A percentile compares a stretch with the other conserved stretches of the same genome.
phyloP scores from a whole-genome alignment of 805 yeast genomes.

The Candida vartiovaarae region DNA sequence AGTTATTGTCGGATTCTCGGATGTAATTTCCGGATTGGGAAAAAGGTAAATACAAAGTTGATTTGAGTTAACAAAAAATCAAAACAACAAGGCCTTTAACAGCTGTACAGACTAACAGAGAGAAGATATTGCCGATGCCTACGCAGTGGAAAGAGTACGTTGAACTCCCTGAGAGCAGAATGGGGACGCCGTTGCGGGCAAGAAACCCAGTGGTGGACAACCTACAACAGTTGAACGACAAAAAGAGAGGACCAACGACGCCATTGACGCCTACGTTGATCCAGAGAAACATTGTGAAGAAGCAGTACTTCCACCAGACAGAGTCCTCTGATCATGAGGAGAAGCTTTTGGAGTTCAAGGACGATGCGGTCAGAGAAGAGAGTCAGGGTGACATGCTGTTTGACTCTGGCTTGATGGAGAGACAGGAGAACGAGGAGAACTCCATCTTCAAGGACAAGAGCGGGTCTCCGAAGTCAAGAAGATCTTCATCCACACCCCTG shows the following conservation, averaged over 20 bases:
- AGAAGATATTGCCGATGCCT: background rate
- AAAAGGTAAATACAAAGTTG: slow-evolving; percentile 9
- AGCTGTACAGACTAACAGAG: background rate
- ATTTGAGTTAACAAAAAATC: background rate
- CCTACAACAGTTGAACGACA: slow-evolving; percentile 9
- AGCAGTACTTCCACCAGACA: slow-evolving; percentile 3
- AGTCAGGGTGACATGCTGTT: background rate
- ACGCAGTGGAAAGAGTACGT: slow-evolving; percentile 10
- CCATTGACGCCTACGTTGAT: slow-evolving; percentile 24
- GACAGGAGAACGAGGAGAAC: slow-evolving; percentile 1
- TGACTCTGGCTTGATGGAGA: background rate
- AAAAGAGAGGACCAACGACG: slow-evolving; percentile 23
- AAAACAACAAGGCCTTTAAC: slow-evolving; percentile 1
- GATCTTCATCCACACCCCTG: background rate
- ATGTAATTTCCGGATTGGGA: slow-evolving; percentile 5
- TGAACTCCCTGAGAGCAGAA: slow-evolving; percentile 6
- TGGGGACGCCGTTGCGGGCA: slow-evolving; percentile 17
- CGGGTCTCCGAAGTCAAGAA: slow-evolving; percentile 18
- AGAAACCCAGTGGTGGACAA: slow-evolving; percentile 14
- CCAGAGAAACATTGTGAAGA: slow-evolving; percentile 19
- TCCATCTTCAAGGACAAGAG: background rate
- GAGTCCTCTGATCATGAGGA: background rate
- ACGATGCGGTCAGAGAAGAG: background rate
- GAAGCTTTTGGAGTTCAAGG: slow-evolving; percentile 1
- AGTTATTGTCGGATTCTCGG: too few species aligned